A percentile compares a stretch with the other conserved stretches of the same genome.
Evolutionary conservation across 306 rosid genomes (phyloP).

Genomic region (Clitoria ternatea): DNA sequence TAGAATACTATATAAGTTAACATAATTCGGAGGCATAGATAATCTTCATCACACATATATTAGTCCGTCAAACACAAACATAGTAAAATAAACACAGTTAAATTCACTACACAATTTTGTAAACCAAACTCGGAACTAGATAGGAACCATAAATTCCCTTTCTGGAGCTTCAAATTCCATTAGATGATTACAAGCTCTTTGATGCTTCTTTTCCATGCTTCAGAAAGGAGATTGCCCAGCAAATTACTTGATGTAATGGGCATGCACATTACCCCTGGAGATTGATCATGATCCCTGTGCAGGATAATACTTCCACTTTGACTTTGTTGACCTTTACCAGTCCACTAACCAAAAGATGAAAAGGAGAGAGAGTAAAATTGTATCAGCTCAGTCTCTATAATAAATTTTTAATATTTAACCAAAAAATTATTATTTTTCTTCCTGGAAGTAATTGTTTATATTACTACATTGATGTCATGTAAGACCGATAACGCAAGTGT

Average conservation of each 20-base stretch:
- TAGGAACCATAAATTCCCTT: not conserved
- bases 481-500: too few relatives aligned
- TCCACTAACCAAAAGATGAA: not conserved
- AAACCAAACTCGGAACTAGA: conserved; percentile 13
- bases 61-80: not conserved
- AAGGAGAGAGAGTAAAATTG: not conserved
- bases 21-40: not conserved
- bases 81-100: conserved; percentile 21
- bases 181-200: not conserved
- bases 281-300: conserved; percentile 21
- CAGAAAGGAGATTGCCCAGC: not conserved
- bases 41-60: not conserved
- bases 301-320: not conserved
- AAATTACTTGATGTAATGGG: conserved; percentile 5
- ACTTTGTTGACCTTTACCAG: conserved; percentile 19
- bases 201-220: conserved; percentile 1
- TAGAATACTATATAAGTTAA: conserved; percentile 8
- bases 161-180: conserved; percentile 17
- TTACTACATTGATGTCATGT: too few relatives aligned
- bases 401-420: not conserved
- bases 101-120: not conserved
- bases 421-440: not conserved
- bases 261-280: conserved; percentile 8
- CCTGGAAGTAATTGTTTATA: not conserved
- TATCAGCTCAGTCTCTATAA: not conserved